Base-by-base conservation (phyloP, 192 early-diverging fungal species). In the Coemansia sp. region DNA sequence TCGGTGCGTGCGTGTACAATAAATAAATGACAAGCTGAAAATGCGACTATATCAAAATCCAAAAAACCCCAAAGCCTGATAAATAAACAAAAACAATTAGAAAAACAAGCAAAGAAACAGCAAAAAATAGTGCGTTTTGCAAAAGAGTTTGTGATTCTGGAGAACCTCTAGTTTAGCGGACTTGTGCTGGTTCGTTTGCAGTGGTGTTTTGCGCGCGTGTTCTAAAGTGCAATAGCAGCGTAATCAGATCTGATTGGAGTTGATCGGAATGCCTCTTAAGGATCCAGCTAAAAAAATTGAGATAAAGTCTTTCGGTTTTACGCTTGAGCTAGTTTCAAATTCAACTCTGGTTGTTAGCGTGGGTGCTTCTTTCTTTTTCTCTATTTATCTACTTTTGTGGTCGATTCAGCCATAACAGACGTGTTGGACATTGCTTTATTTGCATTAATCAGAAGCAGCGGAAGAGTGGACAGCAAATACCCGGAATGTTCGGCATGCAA, bases 401-500 rank as follows among this genome's bases (percentile, higher is more conserved):
- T 50, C 49, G 17, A 5, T 50, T 50, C 49, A 2, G 49, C 17
- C n/a, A 5, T 50, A 1, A 17, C 49, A 50, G 19, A 50, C 49
- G 32, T 0, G 32, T 32, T 32, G 5, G 44, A 12, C 44, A 14
- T 1, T 45, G 8, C 13, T 45, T 45, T 14, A 45, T 45, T 14
- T 9, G 44, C 44, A 45, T 12, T 45, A 45, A 45, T 14, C 13
- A 45, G 44, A 45, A 45, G 44, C 44, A 45, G 1, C 44, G 44
- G 4, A 7, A 9, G 13, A 9, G 10, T 14, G 44, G 13, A 14
- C 44, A 45, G 8, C 8, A 13, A 50, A n/a, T 50, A 2, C 20
- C 9, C 22, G 32, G 45, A 57, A 75, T 83, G 80, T 50, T 77
- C 37, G 54, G 66, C 37, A 20, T 72, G n/a, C 51, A 67, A n/a